Evolutionary conservation across 495 filamentous ascomycete genomes (phyloP).

Genomic region (Aspergillus campestris): DNA sequence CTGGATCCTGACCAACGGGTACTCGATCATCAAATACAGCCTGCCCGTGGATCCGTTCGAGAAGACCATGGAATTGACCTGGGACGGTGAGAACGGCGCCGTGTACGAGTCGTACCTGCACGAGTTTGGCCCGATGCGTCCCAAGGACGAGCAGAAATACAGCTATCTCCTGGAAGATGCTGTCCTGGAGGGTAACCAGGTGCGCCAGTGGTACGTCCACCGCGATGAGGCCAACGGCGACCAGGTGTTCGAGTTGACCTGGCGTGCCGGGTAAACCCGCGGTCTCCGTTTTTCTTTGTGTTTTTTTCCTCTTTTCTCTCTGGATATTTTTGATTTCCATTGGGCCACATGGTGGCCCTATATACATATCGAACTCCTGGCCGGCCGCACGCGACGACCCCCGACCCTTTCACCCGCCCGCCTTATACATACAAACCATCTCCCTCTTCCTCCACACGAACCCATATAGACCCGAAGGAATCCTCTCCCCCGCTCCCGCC

Average conservation of each 20-base stretch:
- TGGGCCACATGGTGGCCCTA: background rate
- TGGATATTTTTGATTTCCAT: background rate
- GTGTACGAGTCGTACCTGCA: conserved; percentile 32
- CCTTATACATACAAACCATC: too few relatives aligned
- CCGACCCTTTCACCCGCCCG: too few relatives aligned
- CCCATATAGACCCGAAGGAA: conserved; percentile 1
- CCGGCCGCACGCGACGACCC: too few relatives aligned
- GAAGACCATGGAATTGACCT: conserved; percentile 38
- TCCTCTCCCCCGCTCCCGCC: background rate
- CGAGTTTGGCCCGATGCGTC: conserved; percentile 34
- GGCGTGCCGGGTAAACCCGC: conserved; percentile 23
- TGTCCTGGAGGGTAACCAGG: conserved; percentile 19
- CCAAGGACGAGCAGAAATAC: conserved; percentile 30
- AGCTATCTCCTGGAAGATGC: conserved; percentile 28
- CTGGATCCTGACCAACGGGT: conserved; percentile 51
- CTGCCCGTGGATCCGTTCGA: conserved; percentile 21
- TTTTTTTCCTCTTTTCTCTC: background rate
- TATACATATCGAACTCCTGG: background rate
- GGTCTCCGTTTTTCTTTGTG: background rate
- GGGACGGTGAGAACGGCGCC: conserved; percentile 35
- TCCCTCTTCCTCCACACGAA: too few relatives aligned
- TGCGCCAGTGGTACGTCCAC: conserved; percentile 35
- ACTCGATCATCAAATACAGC: conserved; percentile 46
- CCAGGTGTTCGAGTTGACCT: conserved; percentile 32
- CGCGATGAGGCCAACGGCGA: conserved; percentile 28